Evolutionary conservation across 2,329 filamentous ascomycete species (phyloP), one percentile per base, ranked within the genome.

Genomic region (Sporothrix euskadiensis): DNA sequence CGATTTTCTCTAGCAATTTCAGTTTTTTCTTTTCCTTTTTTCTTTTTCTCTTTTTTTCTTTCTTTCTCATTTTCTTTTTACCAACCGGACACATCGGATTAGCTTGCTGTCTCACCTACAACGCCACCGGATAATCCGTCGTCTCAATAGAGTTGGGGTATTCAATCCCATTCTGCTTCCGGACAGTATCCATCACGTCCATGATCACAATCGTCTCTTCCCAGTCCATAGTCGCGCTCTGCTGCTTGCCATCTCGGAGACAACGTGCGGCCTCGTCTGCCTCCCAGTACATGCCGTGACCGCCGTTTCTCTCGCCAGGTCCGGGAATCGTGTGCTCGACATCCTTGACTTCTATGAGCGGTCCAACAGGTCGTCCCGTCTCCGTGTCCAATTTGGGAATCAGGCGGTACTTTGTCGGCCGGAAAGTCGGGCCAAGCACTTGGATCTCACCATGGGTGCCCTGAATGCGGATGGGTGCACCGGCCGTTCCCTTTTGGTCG

Each of bases 201-300:
- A 97, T 97, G 76, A 97, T 93, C 69, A 90, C 86, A 72, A 96
- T 85, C 79, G 91, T 94, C 86, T 97, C 94, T 63, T 88, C 86
- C 85, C 89, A 88, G 22, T 90, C 89, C 81, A 96, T 83, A 10
- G 86, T 86, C 68, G 87, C 86, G 79, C 93, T 94, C 84, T 97
- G 90, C 78, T 90, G 87, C 82, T 89, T 89, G 30, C 93, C 92
- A 80, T 96, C 93, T 57, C 91, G 85, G 72, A 97, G 72, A 72
- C 81, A 83, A 41, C 81, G 79, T 49, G 81, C 81, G 54, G 76
- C 78, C 77, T 82, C 81, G 78, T 84, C 83, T 1, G 83, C 83
- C 78, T 86, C 84, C 82, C 82, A 84, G 74, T 93, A 95, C 92
- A 97, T 95, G 68, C 93, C 93, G 76, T 93, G 91, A 12, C 93